Base-by-base conservation (phyloP, 352 stramenopile genomes). In the Phytopythium sindhum region DNA sequence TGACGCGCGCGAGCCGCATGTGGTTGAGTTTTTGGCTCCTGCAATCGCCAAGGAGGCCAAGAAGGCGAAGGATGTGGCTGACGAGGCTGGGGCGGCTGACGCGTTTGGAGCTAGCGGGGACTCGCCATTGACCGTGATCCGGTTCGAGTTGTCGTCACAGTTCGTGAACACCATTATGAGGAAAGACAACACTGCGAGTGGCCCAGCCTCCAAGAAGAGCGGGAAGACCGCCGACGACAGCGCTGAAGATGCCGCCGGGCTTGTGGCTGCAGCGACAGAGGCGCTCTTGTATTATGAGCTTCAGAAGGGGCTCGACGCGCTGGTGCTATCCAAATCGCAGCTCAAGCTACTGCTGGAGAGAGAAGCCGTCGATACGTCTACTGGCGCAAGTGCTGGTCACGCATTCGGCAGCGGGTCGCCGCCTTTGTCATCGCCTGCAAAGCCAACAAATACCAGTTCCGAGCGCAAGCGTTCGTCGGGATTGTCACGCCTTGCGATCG, bases 311-410 rank as follows among this genome's bases (percentile, higher is more conserved):
- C 61, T 91, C 28, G 77, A 84, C 44, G 64, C 77, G 10, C 66
- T 93, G 11, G 68, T 87, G n/a, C 83, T 67, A 15, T 88, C 81
- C 19, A 91, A 90, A 60, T 78, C 75, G 0, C 81, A 88, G 41
- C 67, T 93, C 15, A 91, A 90, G 52, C 60, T 81, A 17, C 47
- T 90, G 33, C 73, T 93, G 5, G 84, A 93, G 55, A 68, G 72
- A 5, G 84, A 93, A 66, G 78, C 81, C 17, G 84, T 93, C 9
- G 84, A 93, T 55, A 84, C 88, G 8, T 85, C 80, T 21, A 86
- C 80, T 1, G 81, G 77, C 56, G 66, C 75, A 9, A 78, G 67
- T 14, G 73, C 74, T 52, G 69, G 77, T 29, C 71, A 37, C 47
- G 26, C 50, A 48, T 53, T 37, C 66, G 55, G 53, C 61, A 63